Conservation (phyloP, 352 stramenopile species). For the Albugo candida region DNA sequence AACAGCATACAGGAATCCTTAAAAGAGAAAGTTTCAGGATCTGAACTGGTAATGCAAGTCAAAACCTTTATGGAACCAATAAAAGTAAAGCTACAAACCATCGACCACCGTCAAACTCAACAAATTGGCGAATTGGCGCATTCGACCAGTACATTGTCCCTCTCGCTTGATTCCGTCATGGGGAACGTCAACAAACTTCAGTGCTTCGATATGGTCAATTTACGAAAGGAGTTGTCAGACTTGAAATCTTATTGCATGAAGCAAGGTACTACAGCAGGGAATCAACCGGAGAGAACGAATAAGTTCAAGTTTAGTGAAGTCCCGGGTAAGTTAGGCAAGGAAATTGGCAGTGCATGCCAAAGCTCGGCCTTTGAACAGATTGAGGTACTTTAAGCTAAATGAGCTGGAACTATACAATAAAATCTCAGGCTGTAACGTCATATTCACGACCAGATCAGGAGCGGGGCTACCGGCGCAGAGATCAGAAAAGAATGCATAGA, state of each 20-base stretch:
- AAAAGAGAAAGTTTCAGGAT: constrained; percentile 56
- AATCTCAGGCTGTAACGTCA: too few species aligned
- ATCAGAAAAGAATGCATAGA: too few species aligned
- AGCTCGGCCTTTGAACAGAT: too few species aligned
- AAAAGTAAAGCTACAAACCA: constrained; percentile 55
- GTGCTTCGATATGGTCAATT: constrained; percentile 23
- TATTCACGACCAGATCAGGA: too few species aligned
- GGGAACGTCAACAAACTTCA: constrained; percentile 46
- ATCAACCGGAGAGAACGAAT: too few species aligned
- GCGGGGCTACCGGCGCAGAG: too few species aligned
- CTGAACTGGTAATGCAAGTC: constrained; percentile 60
- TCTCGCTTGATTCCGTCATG: constrained; percentile 33
- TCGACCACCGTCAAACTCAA: constrained; percentile 45
- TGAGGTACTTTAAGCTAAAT: too few species aligned
- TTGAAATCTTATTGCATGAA: constrained; percentile 13
- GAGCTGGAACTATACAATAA: too few species aligned
- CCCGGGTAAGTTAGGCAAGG: constrained; percentile 2
- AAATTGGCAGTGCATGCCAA: not conserved
- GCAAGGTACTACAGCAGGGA: too few species aligned
- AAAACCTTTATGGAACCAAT: constrained; percentile 62
- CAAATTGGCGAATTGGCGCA: constrained; percentile 51
- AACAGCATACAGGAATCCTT: constrained; percentile 36
- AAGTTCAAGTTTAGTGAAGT: too few species aligned
- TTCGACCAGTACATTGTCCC: constrained; percentile 27
- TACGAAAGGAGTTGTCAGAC: constrained; percentile 30